Evolutionary conservation across 768 basidiomycete species (phyloP).

Genomic region (Pisolithus tinctorius): DNA sequence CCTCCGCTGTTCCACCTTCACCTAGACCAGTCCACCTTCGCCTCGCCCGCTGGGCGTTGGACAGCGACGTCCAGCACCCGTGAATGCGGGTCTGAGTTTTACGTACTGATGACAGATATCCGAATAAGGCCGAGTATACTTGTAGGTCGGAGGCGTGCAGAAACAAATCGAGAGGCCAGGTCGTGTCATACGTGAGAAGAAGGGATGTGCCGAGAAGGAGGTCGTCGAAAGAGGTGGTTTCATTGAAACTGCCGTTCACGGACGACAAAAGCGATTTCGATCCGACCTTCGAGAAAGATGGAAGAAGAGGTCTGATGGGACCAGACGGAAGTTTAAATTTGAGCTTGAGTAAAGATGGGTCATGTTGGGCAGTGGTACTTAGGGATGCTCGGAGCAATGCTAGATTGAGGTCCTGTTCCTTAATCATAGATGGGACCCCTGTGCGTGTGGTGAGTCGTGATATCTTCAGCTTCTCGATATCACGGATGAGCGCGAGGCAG

Average conservation of each 20-base stretch:
- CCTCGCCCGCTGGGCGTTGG: constrained; percentile 78
- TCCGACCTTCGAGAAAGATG: constrained; percentile 47
- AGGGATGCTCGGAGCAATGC: constrained; percentile 83
- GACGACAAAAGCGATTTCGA: constrained; percentile 35
- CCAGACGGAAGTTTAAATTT: constrained; percentile 76
- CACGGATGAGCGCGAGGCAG: constrained; percentile 73
- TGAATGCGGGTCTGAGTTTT: constrained; percentile 79
- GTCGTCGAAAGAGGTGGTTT: constrained; percentile 56
- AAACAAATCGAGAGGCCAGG: constrained; percentile 90
- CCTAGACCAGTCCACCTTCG: constrained; percentile 82
- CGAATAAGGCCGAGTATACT: constrained; percentile 70
- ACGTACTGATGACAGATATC: constrained; percentile 76
- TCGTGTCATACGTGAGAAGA: constrained; percentile 58
- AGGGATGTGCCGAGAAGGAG: constrained; percentile 77
- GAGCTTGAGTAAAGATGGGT: constrained; percentile 65
- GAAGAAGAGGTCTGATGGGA: constrained; percentile 73
- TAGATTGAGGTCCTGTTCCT: constrained; percentile 85
- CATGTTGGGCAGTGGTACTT: constrained; percentile 84
- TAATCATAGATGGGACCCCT: constrained; percentile 68
- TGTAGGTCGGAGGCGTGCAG: constrained; percentile 68
- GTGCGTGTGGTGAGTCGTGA: constrained; percentile 66
- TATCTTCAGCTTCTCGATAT: constrained; percentile 78
- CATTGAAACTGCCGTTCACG: constrained; percentile 28
- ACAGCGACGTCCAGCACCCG: constrained; percentile 78
- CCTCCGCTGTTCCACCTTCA: constrained; percentile 77